phyloP scores from a whole-genome alignment of 2,329 filamentous ascomycete species.

The Chrysoporthe puriensis region DNA sequence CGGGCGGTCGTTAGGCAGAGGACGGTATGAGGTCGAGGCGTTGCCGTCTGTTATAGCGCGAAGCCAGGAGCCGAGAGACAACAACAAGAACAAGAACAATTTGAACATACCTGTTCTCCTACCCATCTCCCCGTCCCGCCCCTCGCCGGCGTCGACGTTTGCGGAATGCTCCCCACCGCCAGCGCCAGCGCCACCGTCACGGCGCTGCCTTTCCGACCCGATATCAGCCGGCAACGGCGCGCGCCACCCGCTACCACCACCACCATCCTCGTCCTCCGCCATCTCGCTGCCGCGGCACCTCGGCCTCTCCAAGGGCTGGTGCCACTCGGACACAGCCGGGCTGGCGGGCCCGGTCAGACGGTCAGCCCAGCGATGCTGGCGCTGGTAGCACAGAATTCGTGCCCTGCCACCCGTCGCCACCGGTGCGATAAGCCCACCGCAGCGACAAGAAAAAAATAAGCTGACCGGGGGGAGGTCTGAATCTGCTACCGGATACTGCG shows the following conservation, averaged over 20 bases:
- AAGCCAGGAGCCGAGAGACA: not conserved
- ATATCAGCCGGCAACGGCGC: not conserved
- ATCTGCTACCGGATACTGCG: not conserved
- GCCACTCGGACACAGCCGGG: no score
- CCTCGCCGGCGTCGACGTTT: constrained; percentile 4
- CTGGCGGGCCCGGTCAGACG: no score
- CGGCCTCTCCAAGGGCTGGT: no score
- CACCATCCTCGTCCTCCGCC: not conserved
- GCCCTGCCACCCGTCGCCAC: no score
- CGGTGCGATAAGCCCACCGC: not conserved
- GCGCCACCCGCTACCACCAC: not conserved
- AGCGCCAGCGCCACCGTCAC: not conserved
- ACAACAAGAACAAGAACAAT: not conserved
- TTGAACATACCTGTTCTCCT: not conserved
- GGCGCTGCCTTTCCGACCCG: not conserved
- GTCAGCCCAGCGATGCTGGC: no score
- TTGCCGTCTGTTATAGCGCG: not conserved
- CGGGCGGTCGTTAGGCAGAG: not conserved
- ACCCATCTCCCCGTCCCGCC: not conserved
- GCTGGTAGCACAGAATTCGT: no score
- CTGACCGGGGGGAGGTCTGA: not conserved
- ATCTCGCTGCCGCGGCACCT: not conserved
- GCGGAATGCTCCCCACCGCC: not conserved
- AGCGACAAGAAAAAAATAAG: not conserved
- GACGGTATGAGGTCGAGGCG: not conserved